Conservation (phyloP, 257 asterid genomes). For the Nicotiana paniculata region DNA sequence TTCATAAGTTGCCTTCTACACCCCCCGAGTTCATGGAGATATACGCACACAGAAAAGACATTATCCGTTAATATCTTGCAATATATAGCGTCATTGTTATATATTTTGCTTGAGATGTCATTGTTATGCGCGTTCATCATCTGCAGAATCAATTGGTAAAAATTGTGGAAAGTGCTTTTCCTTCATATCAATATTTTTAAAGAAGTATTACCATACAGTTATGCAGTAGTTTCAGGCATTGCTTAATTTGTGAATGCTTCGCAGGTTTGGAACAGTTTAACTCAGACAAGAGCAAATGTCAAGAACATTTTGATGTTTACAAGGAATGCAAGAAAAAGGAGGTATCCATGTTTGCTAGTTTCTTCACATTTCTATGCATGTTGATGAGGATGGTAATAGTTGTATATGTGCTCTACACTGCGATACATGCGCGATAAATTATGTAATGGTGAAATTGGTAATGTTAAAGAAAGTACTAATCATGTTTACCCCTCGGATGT, state of each 20-base stretch:
- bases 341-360: conserved; percentile 26
- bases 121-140: not conserved
- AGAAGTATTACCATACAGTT: not conserved
- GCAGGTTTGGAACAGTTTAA: conserved; percentile 68
- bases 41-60: not conserved
- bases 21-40: not conserved
- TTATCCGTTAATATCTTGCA: not conserved
- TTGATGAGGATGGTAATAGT: not conserved
- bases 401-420: not conserved
- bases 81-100: not conserved
- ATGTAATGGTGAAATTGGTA: not conserved
- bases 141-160: not conserved
- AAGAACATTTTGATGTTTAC: conserved; percentile 80
- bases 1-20: too few species aligned
- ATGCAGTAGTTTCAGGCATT: not conserved
- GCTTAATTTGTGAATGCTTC: not conserved
- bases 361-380: not conserved
- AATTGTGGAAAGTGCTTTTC: not conserved
- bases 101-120: not conserved
- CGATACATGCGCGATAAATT: not conserved
- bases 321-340: conserved; percentile 95
- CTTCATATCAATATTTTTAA: not conserved
- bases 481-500: not conserved
- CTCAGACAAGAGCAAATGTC: conserved; percentile 85
- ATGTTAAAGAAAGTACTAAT: not conserved